Percentiles rank a stretch among this genome's conserved stretches.
phyloP scores from a whole-genome alignment of 2,329 filamentous ascomycete species.

The Kalmusia sp. region DNA sequence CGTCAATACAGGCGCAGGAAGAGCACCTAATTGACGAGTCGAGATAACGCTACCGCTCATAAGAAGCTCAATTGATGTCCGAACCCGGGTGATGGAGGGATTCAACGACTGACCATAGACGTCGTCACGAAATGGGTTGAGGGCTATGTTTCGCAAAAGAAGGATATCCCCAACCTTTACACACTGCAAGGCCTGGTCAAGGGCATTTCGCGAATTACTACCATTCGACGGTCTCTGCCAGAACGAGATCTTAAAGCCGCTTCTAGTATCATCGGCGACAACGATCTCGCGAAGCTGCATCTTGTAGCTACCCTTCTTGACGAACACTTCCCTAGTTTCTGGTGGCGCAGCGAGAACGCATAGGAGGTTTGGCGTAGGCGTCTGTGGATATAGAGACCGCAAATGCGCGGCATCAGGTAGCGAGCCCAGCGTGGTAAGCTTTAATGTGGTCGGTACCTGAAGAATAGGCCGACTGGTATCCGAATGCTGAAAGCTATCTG shows the following conservation, averaged over 20 bases:
- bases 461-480: conserved; percentile 12
- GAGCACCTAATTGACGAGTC: conserved; percentile 53
- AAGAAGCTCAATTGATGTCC: conserved; percentile 70
- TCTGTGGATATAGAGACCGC: conserved; percentile 74
- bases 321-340: conserved; percentile 70
- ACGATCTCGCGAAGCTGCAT: conserved; percentile 46
- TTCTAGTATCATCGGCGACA: conserved; percentile 83
- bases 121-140: conserved; percentile 75
- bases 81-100: conserved; percentile 71
- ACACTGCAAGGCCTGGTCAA: conserved; percentile 50
- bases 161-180: conserved; percentile 78
- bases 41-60: conserved; percentile 61
- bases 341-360: conserved; percentile 78
- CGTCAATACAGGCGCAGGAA: conserved; percentile 59
- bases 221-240: conserved; percentile 61
- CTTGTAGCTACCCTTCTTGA: conserved; percentile 66
- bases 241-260: conserved; percentile 82
- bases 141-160: conserved; percentile 78
- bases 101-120: conserved; percentile 87
- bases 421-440: conserved; percentile 69
- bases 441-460: conserved; percentile 31
- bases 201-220: conserved; percentile 31
- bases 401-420: conserved; percentile 74
- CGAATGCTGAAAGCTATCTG: conserved; percentile 29
- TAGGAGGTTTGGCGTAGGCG: conserved; percentile 82